Evolutionary conservation across 345 rosid genomes (phyloP), one percentile per base, ranked within the genome.

Genomic region (Ceriops decandra): DNA sequence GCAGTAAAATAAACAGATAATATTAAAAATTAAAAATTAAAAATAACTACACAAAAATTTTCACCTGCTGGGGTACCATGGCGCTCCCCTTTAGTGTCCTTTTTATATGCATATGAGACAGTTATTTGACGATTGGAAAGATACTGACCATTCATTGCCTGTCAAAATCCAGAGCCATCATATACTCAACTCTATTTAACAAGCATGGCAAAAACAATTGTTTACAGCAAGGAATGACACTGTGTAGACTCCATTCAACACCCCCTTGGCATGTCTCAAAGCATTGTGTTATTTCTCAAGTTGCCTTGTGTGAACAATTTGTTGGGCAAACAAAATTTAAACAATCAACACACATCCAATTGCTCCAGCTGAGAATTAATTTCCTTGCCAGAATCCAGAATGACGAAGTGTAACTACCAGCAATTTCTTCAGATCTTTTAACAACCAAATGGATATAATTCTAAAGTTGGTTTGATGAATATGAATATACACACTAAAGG

Each of bases 41-140:
- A 52, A 56, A 3, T 21, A 22, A 56, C 16, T 56, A 24, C 9
- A 2, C 8, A 26, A 47, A 74, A 79, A 66, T 38, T 32, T 79
- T 83, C 69, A 93, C 98, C 98, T 87, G 97, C 99, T 26, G 96
- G 96, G 54, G 99, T 91, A 60, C 97, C 99, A 38, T 95, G 96
- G 27, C 97, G 96, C 80, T 95, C 97, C 76, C 99, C 97, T 81
- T 95, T 95, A 10, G 99, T 90, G 79, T 95, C 99, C 84, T 95
- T 95, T 88, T 95, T 95, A 69, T 91, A 91, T 6, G 97, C 99
- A 71, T 95, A 91, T 5, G 99, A 95, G 27, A 90, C 99, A 33
- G 99, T 90, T 75, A 95, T 92, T 80, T 92, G 97, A 52, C 96
- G 91, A 72, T 95, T 95, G 82, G 98, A 88, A 1, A 95, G 97